Percentiles rank a stretch among this genome's conserved stretches.
These are phyloP conservation scores for Suillus cothurnatus DNA, from an alignment of 768 basidiomycete genomes.

Conservation along the genomic window DNA sequence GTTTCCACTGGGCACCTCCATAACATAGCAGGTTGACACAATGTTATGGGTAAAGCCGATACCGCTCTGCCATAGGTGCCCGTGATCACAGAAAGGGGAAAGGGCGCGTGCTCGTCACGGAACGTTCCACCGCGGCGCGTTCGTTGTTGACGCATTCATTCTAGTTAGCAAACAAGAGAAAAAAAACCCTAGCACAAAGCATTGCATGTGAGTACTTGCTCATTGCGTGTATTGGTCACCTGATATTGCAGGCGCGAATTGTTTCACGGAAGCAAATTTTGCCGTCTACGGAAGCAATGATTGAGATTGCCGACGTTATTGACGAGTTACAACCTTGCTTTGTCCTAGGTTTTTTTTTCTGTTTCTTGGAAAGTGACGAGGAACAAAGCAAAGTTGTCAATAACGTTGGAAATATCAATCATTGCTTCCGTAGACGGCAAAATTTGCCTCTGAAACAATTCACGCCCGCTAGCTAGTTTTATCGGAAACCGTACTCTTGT, in stretches of 20 bases:
- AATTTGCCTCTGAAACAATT: conserved; percentile 1
- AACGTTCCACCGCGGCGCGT: conserved; percentile 11
- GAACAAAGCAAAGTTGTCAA: conserved; percentile 27
- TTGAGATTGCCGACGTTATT: conserved; percentile 4
- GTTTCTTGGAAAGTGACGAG: conserved; percentile 13
- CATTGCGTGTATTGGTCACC: no score
- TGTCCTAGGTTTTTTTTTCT: background rate
- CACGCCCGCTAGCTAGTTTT: background rate
- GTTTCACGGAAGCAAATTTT: background rate
- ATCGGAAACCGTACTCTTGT: background rate
- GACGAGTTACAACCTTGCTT: no score
- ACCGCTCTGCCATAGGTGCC: background rate
- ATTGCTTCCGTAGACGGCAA: conserved; percentile 1
- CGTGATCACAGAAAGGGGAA: conserved; percentile 14
- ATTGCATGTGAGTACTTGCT: no score
- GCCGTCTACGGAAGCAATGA: conserved; percentile 3
- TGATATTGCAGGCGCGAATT: background rate
- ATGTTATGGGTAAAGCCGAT: conserved; percentile 2
- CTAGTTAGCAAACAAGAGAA: background rate
- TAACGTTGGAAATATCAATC: conserved; percentile 1
- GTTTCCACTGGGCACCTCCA: conserved; percentile 19
- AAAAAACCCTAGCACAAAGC: no score
- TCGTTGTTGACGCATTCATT: background rate
- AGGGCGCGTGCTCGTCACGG: conserved; percentile 8
- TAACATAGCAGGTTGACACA: conserved; percentile 4